Base-by-base conservation (phyloP, 371 early-diverging fungal species). In the Paraphysoderma sedebokerense region DNA sequence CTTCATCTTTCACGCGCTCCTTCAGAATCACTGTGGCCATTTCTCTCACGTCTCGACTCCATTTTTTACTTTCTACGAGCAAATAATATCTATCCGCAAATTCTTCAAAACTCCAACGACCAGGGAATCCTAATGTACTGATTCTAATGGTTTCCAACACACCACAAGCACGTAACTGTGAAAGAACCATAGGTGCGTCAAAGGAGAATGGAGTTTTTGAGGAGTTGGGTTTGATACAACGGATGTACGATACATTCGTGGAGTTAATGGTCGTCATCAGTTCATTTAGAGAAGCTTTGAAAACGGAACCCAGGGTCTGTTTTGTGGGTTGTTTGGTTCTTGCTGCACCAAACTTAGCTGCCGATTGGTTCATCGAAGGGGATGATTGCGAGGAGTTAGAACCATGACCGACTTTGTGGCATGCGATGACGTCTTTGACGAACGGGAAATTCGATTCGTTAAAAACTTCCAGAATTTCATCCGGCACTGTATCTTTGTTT, bases 91-190 rank as follows among this genome's bases (percentile, higher is more conserved):
- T 81, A 47, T 85, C 81, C 40, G 81, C 82, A 60, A 99, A 99
- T 51, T 98, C 98, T 35, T 72, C 70, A 64, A 85, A 92, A 5
- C 77, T 66, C 72, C 89, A 80, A 47, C 97, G 76, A 5, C 85
- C 77, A 20, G 99, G 99, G 65, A 96, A 99, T 28, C 99, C 99
- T 15, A 91, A 91, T 59, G 96, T 87, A 61, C 87, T 85, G 60
- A 99, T 99, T 34, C 95, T 81, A 57, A 99, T 98, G 0, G 99
- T 99, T 66, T 99, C 99, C 24, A 99, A 60, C 15, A 99, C 98
- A 77, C 99, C 99, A 69, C 99, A 99, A 32, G 99, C 99, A 46
- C 92, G 80, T 41, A 99, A 62, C 67, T 99, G 99, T 27, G 84
- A 65, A 5, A 98, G 67, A 12, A 98, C 93, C 79, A 90, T 82